phyloP scores from a whole-genome alignment of 2,329 filamentous ascomycete species.

The Talaromyces sp. region DNA sequence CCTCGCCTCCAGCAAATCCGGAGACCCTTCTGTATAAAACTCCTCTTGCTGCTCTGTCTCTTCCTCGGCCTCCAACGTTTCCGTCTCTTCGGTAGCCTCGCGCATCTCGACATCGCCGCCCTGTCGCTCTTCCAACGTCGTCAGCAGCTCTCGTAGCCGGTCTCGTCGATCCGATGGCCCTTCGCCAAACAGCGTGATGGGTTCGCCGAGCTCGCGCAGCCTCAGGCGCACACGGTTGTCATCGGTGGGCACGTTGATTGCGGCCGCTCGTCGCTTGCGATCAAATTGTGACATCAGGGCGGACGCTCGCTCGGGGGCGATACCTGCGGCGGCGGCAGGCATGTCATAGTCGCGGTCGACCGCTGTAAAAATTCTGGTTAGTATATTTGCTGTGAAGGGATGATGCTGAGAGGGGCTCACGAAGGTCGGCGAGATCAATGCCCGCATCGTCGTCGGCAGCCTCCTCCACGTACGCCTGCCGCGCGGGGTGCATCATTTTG shows the following conservation, averaged over 20 bases:
- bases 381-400: slow-evolving; percentile 1
- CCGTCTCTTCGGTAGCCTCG: slow-evolving; percentile 42
- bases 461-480: slow-evolving; percentile 93
- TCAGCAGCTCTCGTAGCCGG: slow-evolving; percentile 74
- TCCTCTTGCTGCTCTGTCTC: slow-evolving; percentile 79
- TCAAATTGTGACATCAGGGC: slow-evolving; percentile 84
- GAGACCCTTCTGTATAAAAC: slow-evolving; percentile 83
- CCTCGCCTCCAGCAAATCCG: slow-evolving; percentile 68
- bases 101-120: slow-evolving; percentile 49
- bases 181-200: slow-evolving; percentile 91
- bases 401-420: slow-evolving; percentile 41
- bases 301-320: slow-evolving; percentile 74
- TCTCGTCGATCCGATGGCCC: slow-evolving; percentile 80
- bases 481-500: slow-evolving; percentile 72
- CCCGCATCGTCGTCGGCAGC: slow-evolving; percentile 52
- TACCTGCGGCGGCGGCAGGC: slow-evolving; percentile 58
- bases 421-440: slow-evolving; percentile 59
- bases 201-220: slow-evolving; percentile 83
- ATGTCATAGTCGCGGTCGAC: slow-evolving; percentile 82
- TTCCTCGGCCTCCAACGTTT: slow-evolving; percentile 71
- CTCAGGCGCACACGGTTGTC: slow-evolving; percentile 77
- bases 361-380: slow-evolving; percentile 34
- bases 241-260: slow-evolving; percentile 88
- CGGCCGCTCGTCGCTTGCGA: slow-evolving; percentile 81
- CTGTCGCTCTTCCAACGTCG: slow-evolving; percentile 62